phyloP scores from a whole-genome alignment of 257 asterid genomes.

The Echites panduratus region DNA sequence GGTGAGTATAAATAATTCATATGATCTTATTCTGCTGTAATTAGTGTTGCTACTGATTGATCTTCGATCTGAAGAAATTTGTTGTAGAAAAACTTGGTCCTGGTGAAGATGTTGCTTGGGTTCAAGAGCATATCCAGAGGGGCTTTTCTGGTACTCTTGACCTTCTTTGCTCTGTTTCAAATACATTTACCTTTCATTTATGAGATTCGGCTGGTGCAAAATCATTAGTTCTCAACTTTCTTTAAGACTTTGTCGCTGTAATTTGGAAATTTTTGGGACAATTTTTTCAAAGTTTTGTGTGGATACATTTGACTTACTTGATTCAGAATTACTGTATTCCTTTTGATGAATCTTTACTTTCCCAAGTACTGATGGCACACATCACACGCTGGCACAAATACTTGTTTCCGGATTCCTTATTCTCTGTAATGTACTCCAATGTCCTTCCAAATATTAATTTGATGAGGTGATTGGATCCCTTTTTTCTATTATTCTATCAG shows the following conservation, averaged over 20 bases:
- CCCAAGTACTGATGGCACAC: neutral
- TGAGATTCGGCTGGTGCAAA: neutral
- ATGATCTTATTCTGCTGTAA: neutral
- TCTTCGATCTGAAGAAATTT: slow-evolving; percentile 25
- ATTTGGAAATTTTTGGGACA: neutral
- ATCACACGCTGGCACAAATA: too few relatives aligned
- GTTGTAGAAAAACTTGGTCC: slow-evolving; percentile 69
- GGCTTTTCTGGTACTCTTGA: slow-evolving; percentile 67
- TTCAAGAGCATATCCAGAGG: slow-evolving; percentile 36
- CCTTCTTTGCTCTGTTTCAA: neutral
- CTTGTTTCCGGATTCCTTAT: neutral
- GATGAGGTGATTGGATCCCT: neutral
- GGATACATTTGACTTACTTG: neutral
- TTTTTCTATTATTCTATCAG: neutral
- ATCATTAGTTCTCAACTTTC: too few relatives aligned
- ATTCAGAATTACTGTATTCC: neutral
- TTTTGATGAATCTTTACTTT: neutral
- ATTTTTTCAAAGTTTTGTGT: neutral
- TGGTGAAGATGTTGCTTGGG: slow-evolving; percentile 63
- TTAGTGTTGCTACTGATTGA: neutral
- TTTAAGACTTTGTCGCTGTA: too few relatives aligned
- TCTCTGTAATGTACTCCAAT: neutral
- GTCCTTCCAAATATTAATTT: neutral
- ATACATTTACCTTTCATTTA: neutral
- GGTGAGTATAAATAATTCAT: slow-evolving; percentile 14